phyloP scores from a whole-genome alignment of 306 rosid genomes.

The Pueraria montana region DNA sequence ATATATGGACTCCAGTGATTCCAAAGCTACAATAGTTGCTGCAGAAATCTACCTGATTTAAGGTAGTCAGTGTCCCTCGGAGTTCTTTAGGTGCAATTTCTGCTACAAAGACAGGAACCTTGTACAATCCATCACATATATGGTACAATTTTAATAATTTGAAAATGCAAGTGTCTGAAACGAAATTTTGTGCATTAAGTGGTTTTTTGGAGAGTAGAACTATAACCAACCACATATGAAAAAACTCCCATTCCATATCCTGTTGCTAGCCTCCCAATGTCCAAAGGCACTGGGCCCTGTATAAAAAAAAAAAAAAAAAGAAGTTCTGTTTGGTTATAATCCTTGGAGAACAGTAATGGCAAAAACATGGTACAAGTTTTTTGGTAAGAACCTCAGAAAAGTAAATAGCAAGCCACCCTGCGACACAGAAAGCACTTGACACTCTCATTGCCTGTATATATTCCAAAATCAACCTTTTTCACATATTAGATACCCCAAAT shows the following conservation, averaged over 20 bases:
- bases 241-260: conserved; percentile 99
- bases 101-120: conserved; percentile 92
- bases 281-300: conserved; percentile 74
- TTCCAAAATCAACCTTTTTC: conserved; percentile 6
- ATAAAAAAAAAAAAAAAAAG: neutral
- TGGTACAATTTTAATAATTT: conserved; percentile 24
- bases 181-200: neutral
- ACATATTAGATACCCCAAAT: conserved; percentile 20
- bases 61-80: conserved; percentile 82
- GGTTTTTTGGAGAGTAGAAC: conserved; percentile 17
- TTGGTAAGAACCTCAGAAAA: conserved; percentile 70
- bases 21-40: neutral
- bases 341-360: conserved; percentile 17
- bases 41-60: conserved; percentile 74
- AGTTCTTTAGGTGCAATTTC: conserved; percentile 95
- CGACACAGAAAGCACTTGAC: conserved; percentile 71
- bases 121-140: conserved; percentile 42
- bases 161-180: conserved; percentile 25
- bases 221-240: conserved; percentile 76
- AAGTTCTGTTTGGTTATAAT: conserved; percentile 27
- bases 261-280: conserved; percentile 90
- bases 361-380: conserved; percentile 17
- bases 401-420: conserved; percentile 88
- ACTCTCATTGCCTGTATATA: conserved; percentile 93
- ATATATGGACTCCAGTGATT: conserved; percentile 17